Evolutionary conservation across 345 rosid genomes (phyloP).

Genomic region (Salix koriyanagi): DNA sequence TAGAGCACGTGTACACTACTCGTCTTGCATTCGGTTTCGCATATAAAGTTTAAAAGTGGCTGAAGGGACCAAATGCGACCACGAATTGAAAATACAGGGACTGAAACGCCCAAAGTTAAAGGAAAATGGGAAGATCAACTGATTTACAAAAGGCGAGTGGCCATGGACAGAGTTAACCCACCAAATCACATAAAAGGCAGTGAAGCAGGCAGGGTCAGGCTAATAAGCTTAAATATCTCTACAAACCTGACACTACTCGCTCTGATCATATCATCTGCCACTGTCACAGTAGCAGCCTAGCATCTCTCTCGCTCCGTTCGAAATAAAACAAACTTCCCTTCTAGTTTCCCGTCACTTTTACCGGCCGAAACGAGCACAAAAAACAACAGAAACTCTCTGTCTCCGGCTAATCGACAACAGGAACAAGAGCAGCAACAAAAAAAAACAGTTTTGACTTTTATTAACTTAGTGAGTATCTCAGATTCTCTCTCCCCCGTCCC

Average conservation of each 20-base stretch:
- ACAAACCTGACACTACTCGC: neutral
- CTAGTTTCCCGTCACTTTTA: neutral
- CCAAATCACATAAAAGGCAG: neutral
- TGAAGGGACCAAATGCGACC: neutral
- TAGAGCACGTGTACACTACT: neutral
- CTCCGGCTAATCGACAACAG: neutral
- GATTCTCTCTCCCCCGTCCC: neutral
- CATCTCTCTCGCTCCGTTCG: no score
- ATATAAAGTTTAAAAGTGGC: neutral
- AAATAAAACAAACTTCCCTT: neutral
- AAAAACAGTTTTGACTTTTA: neutral
- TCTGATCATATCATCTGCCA: neutral
- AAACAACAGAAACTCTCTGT: neutral
- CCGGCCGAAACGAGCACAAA: neutral
- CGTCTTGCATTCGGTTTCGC: neutral
- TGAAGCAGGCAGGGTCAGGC: neutral
- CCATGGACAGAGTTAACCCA: neutral
- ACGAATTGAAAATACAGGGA: neutral
- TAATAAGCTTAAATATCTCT: neutral
- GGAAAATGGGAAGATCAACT: neutral
- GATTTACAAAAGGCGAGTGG: neutral
- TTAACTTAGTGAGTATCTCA: neutral
- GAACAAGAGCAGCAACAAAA: neutral
- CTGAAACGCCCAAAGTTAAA: neutral
- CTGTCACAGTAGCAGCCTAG: neutral